phyloP scores from a whole-genome alignment of 2,329 filamentous ascomycete genomes.

The Botryosphaeria agaves region DNA sequence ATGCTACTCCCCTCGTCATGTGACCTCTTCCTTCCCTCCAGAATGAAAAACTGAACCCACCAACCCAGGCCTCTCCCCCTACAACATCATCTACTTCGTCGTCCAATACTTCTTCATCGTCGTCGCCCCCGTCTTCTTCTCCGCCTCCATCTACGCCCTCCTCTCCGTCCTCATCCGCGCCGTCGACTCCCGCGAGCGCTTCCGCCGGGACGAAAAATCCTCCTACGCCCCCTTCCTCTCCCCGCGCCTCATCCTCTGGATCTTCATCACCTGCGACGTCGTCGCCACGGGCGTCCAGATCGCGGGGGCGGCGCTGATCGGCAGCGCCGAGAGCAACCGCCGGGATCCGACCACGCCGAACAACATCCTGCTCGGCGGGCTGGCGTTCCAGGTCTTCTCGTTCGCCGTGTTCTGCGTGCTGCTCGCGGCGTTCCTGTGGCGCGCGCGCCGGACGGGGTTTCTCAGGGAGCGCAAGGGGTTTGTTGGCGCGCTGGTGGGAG shows the following conservation, averaged over 20 bases:
- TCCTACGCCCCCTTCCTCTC: conserved; percentile 29
- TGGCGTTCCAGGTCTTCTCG: conserved; percentile 36
- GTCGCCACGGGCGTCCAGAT: conserved; percentile 37
- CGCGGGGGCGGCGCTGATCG: conserved; percentile 36
- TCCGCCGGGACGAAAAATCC: too few relatives aligned
- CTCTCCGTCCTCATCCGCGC: conserved; percentile 30
- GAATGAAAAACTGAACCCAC: conserved; percentile 1
- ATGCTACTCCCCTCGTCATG: neutral
- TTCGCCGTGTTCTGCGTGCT: conserved; percentile 32
- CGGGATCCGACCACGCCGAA: conserved; percentile 34
- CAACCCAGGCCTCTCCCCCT: conserved; percentile 27
- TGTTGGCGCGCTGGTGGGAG: conserved; percentile 22
- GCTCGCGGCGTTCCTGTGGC: conserved; percentile 22
- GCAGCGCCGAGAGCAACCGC: conserved; percentile 28
- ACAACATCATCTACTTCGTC: conserved; percentile 37
- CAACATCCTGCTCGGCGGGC: conserved; percentile 36
- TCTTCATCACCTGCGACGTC: conserved; percentile 37
- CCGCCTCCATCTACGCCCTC: conserved; percentile 38
- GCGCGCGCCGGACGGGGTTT: conserved; percentile 15
- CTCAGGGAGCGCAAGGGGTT: conserved; percentile 20
- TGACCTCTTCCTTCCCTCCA: neutral
- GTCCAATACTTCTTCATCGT: conserved; percentile 45
- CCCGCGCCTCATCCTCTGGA: conserved; percentile 30
- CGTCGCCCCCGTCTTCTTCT: conserved; percentile 39
- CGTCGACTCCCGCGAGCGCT: conserved; percentile 21